Conservation (phyloP, 345 rosid genomes). For the Gossypium longicalyx region DNA sequence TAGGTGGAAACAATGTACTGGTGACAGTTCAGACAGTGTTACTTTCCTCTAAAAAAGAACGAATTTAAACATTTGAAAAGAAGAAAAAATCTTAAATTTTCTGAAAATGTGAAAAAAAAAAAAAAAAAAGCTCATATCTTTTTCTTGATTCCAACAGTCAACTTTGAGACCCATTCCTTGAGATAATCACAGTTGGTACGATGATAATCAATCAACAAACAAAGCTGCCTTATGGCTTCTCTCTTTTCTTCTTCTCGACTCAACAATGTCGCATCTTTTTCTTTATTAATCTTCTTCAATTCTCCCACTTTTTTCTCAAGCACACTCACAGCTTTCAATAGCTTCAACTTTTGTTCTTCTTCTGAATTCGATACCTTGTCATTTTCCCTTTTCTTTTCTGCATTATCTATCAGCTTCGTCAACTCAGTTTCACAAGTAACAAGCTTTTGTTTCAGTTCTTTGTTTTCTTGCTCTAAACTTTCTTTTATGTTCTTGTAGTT, state of each 20-base stretch:
- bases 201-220: conserved; percentile 76
- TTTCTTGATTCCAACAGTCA: conserved; percentile 30
- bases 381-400: neutral
- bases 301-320: conserved; percentile 35
- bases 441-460: conserved; percentile 23
- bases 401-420: conserved; percentile 28
- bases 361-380: conserved; percentile 33
- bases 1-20: neutral
- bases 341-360: conserved; percentile 38
- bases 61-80: neutral
- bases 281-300: conserved; percentile 39
- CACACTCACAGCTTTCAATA: conserved; percentile 27
- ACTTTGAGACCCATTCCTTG: conserved; percentile 42
- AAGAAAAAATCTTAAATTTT: neutral
- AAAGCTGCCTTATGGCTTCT: conserved; percentile 74
- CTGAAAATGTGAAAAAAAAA: neutral
- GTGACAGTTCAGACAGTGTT: neutral
- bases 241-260: conserved; percentile 68
- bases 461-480: conserved; percentile 33
- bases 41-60: neutral
- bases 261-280: conserved; percentile 41
- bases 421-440: conserved; percentile 28
- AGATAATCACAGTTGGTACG: conserved; percentile 52
- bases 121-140: conserved; percentile 8
- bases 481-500: conserved; percentile 33